Percentiles rank a stretch among this genome's conserved stretches.
Evolutionary conservation across 106 monocot genomes (phyloP).

Genomic region (Phalaenopsis equestris): DNA sequence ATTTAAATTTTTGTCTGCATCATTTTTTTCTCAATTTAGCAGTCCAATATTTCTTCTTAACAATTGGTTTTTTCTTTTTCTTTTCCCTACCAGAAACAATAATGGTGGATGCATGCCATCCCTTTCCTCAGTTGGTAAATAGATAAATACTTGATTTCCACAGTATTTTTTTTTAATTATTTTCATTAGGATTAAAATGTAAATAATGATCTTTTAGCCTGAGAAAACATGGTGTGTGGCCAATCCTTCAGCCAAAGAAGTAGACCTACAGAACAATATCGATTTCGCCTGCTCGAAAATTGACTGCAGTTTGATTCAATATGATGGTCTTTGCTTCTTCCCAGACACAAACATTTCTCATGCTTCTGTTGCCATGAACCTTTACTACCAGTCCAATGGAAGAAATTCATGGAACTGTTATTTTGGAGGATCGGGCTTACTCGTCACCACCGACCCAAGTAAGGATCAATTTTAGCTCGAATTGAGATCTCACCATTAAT

Average conservation of each 20-base stretch:
- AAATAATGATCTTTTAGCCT: background rate
- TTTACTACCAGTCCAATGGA: constrained; percentile 28
- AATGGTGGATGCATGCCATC: background rate
- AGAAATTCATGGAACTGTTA: constrained; percentile 25
- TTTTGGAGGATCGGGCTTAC: constrained; percentile 23
- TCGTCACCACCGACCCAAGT: constrained; percentile 27
- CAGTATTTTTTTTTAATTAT: background rate
- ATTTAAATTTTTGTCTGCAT: background rate
- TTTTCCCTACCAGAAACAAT: background rate
- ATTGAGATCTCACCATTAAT: no score
- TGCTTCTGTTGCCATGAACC: constrained; percentile 33
- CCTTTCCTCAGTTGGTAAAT: background rate
- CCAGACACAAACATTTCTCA: constrained; percentile 24
- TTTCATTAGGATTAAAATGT: background rate
- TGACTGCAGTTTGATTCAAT: constrained; percentile 22
- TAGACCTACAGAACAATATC: constrained; percentile 16
- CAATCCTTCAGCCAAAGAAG: constrained; percentile 22
- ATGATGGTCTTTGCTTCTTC: constrained; percentile 17
- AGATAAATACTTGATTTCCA: background rate
- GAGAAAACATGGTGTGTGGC: constrained; percentile 35
- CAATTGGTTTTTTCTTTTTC: background rate
- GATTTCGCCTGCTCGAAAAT: constrained; percentile 23
- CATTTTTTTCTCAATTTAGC: background rate
- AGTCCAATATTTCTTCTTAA: background rate
- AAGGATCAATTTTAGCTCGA: background rate